Conservation (phyloP, 2,329 filamentous ascomycete species). For the Colletotrichum acutatum region DNA sequence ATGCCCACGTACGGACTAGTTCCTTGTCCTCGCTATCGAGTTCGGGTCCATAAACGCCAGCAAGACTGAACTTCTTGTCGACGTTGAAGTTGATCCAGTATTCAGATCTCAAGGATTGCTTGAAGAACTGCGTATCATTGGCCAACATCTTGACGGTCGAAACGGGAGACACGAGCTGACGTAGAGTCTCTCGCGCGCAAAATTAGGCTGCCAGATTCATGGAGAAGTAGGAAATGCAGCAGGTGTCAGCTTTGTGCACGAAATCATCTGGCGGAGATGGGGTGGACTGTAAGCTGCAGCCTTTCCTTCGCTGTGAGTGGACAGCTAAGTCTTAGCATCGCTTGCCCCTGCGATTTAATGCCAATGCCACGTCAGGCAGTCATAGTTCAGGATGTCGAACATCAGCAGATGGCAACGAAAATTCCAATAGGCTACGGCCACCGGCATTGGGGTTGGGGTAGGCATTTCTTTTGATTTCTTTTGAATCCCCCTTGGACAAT, state of each 20-base stretch:
- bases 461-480: neutral
- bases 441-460: neutral
- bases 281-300: neutral
- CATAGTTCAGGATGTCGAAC: neutral
- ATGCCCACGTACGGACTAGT: neutral
- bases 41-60: neutral
- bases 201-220: neutral
- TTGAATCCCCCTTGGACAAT: neutral
- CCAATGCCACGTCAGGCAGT: neutral
- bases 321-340: neutral
- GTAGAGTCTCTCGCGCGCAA: neutral
- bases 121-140: neutral
- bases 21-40: neutral
- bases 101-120: neutral
- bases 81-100: neutral
- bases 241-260: neutral
- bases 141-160: neutral
- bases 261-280: neutral
- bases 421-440: too few relatives aligned
- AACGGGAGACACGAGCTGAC: neutral
- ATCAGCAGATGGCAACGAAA: neutral
- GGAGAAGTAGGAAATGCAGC: neutral
- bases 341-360: neutral
- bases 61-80: neutral
- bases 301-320: neutral